Evolutionary conservation across 140 eudicot species (phyloP).

Genomic region (Oenanthe javanica): DNA sequence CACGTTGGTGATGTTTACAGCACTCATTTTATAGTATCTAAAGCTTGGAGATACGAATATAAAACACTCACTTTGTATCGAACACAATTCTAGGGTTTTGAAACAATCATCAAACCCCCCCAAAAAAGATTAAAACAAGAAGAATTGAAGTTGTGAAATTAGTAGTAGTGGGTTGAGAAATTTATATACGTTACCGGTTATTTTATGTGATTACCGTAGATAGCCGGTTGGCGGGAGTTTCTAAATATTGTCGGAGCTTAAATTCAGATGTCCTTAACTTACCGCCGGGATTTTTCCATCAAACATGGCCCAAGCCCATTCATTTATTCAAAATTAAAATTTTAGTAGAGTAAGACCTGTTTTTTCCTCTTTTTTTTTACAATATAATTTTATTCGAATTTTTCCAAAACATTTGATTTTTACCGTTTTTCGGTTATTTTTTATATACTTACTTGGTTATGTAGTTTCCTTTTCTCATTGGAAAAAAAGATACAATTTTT

Average conservation of each 20-base stretch:
- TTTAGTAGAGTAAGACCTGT: too few relatives aligned
- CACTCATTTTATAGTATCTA: conserved; percentile 40
- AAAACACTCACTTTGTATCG: neutral
- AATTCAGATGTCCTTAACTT: neutral
- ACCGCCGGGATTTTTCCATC: neutral
- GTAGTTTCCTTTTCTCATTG: neutral
- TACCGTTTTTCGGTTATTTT: too few relatives aligned
- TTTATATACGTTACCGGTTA: conserved; percentile 45
- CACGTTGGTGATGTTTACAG: conserved; percentile 75
- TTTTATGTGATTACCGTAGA: conserved; percentile 19
- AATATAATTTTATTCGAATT: neutral
- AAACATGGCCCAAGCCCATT: neutral
- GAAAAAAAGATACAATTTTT: neutral
- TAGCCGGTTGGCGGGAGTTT: conserved; percentile 60
- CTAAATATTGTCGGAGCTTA: conserved; percentile 1
- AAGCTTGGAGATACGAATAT: neutral
- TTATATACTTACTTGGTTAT: too few relatives aligned
- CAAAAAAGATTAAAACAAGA: too few relatives aligned
- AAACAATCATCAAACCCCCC: conserved; percentile 4
- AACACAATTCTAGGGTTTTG: neutral
- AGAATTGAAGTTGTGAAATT: neutral
- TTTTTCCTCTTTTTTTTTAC: too few relatives aligned
- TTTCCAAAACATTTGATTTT: neutral
- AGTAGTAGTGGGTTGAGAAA: too few relatives aligned
- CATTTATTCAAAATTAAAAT: neutral